A percentile compares a stretch with the other conserved stretches of the same genome.
These are phyloP conservation scores for Coemansia sp. DNA, from an alignment of 192 early-diverging fungal genomes.

Conservation along the genomic window DNA sequence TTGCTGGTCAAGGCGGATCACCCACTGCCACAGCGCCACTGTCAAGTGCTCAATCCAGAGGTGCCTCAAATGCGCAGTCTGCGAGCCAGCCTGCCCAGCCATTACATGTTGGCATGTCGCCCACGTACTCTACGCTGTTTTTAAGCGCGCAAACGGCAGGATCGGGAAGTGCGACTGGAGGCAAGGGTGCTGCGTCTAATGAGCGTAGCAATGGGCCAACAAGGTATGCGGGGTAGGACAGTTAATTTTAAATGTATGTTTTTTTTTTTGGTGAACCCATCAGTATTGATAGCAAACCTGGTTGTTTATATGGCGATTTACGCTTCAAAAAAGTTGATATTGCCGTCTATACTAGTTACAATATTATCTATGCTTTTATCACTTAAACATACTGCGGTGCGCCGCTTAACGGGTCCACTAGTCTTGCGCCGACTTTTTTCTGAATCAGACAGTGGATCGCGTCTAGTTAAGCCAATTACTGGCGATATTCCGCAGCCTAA, in stretches of 20 bases:
- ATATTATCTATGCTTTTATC: too few relatives aligned
- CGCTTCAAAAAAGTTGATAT: not conserved
- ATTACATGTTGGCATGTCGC: constrained; percentile 35
- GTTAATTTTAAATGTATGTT: not conserved
- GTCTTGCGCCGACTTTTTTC: constrained; percentile 12
- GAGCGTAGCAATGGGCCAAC: not conserved
- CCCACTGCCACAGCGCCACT: not conserved
- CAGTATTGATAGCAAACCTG: not conserved
- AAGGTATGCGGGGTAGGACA: not conserved
- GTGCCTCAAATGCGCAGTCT: not conserved
- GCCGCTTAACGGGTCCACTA: not conserved
- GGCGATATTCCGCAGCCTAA: constrained; percentile 33
- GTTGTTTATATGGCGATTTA: not conserved
- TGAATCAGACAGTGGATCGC: constrained; percentile 13
- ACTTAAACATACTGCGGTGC: not conserved
- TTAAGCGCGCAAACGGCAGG: constrained; percentile 15
- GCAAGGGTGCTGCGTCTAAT: not conserved
- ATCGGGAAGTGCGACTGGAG: not conserved
- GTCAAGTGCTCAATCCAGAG: not conserved
- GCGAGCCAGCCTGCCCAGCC: not conserved
- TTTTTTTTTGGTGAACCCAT: not conserved
- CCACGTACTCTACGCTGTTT: constrained; percentile 40
- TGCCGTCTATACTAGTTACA: too few relatives aligned
- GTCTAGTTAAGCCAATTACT: constrained; percentile 23
- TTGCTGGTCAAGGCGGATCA: not conserved